Evolutionary conservation across 1,284 basidiomycete species (phyloP), one percentile per base, ranked within the genome.

Genomic region (Abortiporus biennis): DNA sequence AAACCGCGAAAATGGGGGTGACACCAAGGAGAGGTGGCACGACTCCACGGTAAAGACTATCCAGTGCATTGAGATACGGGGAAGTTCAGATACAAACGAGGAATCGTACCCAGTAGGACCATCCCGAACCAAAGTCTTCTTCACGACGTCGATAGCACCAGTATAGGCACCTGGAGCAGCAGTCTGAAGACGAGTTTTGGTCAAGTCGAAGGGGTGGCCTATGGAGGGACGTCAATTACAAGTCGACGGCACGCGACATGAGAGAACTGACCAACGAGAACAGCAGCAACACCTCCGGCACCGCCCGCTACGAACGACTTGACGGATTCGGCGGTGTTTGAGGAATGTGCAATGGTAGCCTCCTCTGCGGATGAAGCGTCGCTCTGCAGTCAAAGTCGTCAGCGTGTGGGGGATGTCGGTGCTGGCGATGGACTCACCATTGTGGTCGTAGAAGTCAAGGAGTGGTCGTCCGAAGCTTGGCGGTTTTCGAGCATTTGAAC

Each of bases 121-220:
- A 75, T 99, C 96, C 42, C 82, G 77, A 20, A 88, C 89, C 44
- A 98, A 56, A 1, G 88, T 87, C 71, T 92, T 91, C 64, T 80
- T 85, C 36, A 98, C 92, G 15, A 96, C 94, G 67, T 99, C 95
- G 19, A 98, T 55, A 2, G 90, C 91, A 35, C 96, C 93, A 17
- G 76, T 93, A 68, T 99, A 99, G 38, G 80, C 77, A 4, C 96
- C 95, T 15, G 88, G 80, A 12, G 82, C 55, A 4, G 96, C 95
- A 6, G 96, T 99, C 67, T 99, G 96, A 53, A 99, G 66, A 44
- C 93, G 78, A 23, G 93, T 97, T 73, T 98, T 98, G 47, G 91
- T 96, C 54, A 99, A 70, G 68, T 99, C 95, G 61, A 99, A 99
- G 6, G 95, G 95, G 58, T 99, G 96, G 3, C 95, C 95, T 87